Evolutionary conservation across 2,329 filamentous ascomycete genomes (phyloP).

Genomic region (Myriosclerotinia curreyana): DNA sequence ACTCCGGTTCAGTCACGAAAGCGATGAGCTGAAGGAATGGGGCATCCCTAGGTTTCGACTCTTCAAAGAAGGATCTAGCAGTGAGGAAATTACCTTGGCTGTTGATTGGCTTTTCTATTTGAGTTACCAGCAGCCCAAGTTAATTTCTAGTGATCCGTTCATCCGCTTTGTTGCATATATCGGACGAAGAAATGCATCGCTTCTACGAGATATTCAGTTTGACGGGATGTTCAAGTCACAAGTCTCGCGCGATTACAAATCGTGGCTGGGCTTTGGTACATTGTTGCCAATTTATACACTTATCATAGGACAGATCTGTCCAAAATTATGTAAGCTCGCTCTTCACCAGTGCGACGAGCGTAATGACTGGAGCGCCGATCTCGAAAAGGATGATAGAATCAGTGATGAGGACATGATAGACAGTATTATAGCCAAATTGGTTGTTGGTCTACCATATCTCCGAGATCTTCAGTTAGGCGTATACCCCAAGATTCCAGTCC

Average conservation of each 20-base stretch:
- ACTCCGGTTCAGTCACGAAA: too few species aligned
- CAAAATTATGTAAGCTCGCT: background rate
- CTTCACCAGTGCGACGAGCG: background rate
- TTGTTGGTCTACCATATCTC: background rate
- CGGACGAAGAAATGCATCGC: background rate
- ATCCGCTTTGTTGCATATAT: background rate
- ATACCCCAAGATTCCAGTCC: background rate
- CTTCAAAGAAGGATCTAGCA: background rate
- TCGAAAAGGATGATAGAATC: background rate
- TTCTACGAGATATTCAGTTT: background rate
- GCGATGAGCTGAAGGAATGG: background rate
- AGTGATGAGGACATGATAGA: background rate
- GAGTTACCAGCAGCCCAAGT: background rate
- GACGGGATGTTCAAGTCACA: background rate
- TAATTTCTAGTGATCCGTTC: background rate
- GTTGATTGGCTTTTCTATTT: background rate
- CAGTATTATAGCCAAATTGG: background rate
- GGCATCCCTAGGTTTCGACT: background rate
- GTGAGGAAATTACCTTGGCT: background rate
- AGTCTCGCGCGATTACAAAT: background rate
- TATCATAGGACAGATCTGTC: background rate
- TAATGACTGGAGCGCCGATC: background rate
- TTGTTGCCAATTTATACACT: background rate
- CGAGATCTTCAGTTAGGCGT: background rate
- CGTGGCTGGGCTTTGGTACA: background rate